These are phyloP conservation scores for Cystobasidiaceae sp. DNA, from an alignment of 1,284 basidiomycete genomes.

Conservation along the genomic window DNA sequence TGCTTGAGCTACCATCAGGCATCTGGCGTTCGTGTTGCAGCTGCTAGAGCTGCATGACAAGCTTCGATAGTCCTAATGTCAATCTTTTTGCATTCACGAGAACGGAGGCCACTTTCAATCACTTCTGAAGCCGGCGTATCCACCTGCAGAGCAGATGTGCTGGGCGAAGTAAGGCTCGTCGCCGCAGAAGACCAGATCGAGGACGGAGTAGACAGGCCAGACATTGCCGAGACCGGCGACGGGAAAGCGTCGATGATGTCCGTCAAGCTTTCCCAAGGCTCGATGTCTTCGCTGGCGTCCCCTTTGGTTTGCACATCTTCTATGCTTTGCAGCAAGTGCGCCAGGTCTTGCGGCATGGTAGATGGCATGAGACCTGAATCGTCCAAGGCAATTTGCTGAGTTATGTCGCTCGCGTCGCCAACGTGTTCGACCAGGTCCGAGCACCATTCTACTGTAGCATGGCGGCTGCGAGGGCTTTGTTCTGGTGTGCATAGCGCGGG, in stretches of 20 bases:
- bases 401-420: not conserved
- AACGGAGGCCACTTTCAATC: too few relatives aligned
- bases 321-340: not conserved
- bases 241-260: not conserved
- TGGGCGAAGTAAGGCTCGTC: too few relatives aligned
- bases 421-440: not conserved
- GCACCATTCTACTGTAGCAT: constrained; percentile 13
- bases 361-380: not conserved
- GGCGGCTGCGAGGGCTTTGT: not conserved
- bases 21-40: too few relatives aligned
- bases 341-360: not conserved
- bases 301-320: not conserved
- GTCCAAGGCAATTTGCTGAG: not conserved
- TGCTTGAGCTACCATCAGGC: too few relatives aligned
- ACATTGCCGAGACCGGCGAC: not conserved
- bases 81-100: too few relatives aligned
- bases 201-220: not conserved
- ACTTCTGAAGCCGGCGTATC: too few relatives aligned
- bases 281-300: not conserved
- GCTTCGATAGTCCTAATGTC: too few relatives aligned
- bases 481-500: constrained; percentile 7
- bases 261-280: not conserved
- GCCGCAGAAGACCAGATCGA: not conserved
- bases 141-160: too few relatives aligned
- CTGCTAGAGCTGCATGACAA: too few relatives aligned